Evolutionary conservation across 495 filamentous ascomycete species (phyloP).

Genomic region (Tuber indicum): DNA sequence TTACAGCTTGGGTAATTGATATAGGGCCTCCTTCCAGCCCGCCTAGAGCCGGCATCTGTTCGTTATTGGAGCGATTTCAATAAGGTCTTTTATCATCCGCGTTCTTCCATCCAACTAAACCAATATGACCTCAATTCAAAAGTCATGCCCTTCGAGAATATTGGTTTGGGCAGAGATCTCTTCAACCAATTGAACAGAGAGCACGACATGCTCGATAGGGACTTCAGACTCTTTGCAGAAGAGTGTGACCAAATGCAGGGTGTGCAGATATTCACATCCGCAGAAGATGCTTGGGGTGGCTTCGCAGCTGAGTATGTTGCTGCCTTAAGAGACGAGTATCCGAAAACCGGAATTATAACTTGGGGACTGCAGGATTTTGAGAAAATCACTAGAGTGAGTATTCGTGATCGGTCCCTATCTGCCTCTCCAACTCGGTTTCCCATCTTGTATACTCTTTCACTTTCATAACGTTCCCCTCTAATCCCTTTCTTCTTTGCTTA

Average conservation of each 20-base stretch:
- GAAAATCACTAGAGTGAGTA: conserved; percentile 54
- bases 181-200: conserved; percentile 75
- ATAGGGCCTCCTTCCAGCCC: conserved; percentile 59
- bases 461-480: neutral
- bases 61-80: conserved; percentile 96
- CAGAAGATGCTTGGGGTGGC: conserved; percentile 91
- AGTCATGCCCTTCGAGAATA: conserved; percentile 76
- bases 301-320: conserved; percentile 77
- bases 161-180: conserved; percentile 71
- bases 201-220: conserved; percentile 78
- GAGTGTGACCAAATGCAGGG: conserved; percentile 91
- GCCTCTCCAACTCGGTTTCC: neutral
- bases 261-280: conserved; percentile 67
- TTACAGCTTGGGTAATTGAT: conserved; percentile 70
- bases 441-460: conserved; percentile 14
- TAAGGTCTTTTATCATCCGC: conserved; percentile 83
- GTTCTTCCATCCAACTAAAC: conserved; percentile 78
- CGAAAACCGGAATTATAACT: conserved; percentile 75
- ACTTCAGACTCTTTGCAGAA: conserved; percentile 78
- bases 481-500: conserved; percentile 3
- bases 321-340: conserved; percentile 77
- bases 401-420: conserved; percentile 6
- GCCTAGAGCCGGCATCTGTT: conserved; percentile 61
- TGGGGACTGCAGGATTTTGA: conserved; percentile 71
- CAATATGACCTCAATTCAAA: conserved; percentile 74